Percentiles rank a stretch among this genome's conserved stretches.
phyloP scores from a whole-genome alignment of 73 alveolate species.

The Uronychia binucleata region DNA sequence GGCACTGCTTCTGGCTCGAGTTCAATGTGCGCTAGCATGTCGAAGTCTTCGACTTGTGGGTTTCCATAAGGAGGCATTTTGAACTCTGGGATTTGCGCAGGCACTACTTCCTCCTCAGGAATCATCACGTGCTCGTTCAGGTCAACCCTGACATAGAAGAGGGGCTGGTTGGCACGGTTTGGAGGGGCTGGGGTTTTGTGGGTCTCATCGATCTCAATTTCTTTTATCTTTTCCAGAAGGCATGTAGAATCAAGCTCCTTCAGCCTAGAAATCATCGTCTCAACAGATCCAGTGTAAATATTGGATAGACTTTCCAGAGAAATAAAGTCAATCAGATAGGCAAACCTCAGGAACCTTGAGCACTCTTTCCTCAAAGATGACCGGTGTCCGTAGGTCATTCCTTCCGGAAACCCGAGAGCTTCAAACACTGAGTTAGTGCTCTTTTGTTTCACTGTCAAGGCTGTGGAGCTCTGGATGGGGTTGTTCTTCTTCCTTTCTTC shows the following conservation, averaged over 20 bases:
- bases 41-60: constrained; percentile 29
- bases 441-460: constrained; percentile 61
- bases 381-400: constrained; percentile 85
- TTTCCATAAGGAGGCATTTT: constrained; percentile 42
- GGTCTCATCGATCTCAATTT: constrained; percentile 49
- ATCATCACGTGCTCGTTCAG: constrained; percentile 17
- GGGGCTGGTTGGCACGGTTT: constrained; percentile 49
- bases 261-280: constrained; percentile 61
- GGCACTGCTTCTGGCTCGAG: constrained; percentile 36
- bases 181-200: constrained; percentile 60
- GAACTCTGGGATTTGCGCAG: constrained; percentile 16
- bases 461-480: constrained; percentile 52
- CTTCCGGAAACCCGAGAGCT: constrained; percentile 86
- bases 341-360: constrained; percentile 74
- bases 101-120: constrained; percentile 18
- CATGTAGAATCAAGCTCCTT: constrained; percentile 37
- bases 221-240: constrained; percentile 42
- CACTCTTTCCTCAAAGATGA: constrained; percentile 84
- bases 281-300: constrained; percentile 70
- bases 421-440: constrained; percentile 67
- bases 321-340: constrained; percentile 76
- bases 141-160: constrained; percentile 49
- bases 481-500: constrained; percentile 64
- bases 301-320: constrained; percentile 75
- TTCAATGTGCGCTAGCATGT: constrained; percentile 45